These are phyloP conservation scores for Helicostylum pulchrum DNA, from an alignment of 192 early-diverging fungal species.

Conservation along the genomic window DNA sequence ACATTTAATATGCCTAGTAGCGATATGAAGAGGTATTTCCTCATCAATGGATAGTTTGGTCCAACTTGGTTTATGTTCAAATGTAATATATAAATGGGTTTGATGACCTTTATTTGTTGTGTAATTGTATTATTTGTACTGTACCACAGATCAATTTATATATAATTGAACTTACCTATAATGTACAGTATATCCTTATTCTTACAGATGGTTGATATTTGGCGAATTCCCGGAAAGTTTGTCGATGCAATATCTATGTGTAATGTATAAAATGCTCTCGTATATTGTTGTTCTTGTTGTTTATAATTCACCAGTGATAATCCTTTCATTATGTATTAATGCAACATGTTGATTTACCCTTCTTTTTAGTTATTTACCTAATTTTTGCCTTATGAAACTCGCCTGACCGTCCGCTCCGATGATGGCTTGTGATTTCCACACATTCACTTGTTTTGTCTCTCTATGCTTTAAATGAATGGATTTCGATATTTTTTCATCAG, in stretches of 20 bases:
- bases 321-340: not conserved
- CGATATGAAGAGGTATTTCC: not conserved
- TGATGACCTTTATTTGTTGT: slow-evolving; percentile 11
- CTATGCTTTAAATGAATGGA: not conserved
- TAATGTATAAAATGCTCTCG: slow-evolving; percentile 19
- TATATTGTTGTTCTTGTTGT: not conserved
- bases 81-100: slow-evolving; percentile 8
- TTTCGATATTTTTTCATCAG: slow-evolving; percentile 9
- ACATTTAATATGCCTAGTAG: slow-evolving; percentile 8
- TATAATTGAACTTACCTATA: slow-evolving; percentile 22
- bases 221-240: slow-evolving; percentile 17
- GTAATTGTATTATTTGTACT: not conserved
- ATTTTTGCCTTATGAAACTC: slow-evolving; percentile 15
- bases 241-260: slow-evolving; percentile 2
- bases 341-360: not conserved
- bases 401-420: slow-evolving; percentile 13
- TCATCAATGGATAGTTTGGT: slow-evolving; percentile 14
- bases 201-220: slow-evolving; percentile 17
- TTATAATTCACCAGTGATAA: not conserved
- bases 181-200: slow-evolving; percentile 14
- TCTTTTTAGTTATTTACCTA: slow-evolving; percentile 1
- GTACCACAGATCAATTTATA: not conserved
- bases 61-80: slow-evolving; percentile 12
- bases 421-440: slow-evolving; percentile 13
- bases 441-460: slow-evolving; percentile 8